Evolutionary conservation across 2,329 filamentous ascomycete genomes (phyloP), one percentile per base, ranked within the genome.

Genomic region (Penicillium thymicola): DNA sequence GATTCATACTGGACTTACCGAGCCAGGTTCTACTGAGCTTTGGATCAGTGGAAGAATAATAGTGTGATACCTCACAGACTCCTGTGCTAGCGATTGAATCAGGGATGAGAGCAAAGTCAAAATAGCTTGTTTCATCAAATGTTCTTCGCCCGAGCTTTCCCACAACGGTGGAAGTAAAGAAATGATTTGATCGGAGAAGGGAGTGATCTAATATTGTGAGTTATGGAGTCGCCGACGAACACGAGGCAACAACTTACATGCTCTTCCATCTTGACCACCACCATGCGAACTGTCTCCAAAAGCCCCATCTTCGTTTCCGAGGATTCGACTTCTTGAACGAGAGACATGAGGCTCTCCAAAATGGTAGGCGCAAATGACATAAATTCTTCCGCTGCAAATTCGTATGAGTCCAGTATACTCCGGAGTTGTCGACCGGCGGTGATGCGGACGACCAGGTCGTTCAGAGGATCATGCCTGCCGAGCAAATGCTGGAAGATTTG

Each of bases 81-180:
- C 83, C 13, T 84, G 81, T 57, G 89, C 90, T 84, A 97, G 89
- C 2, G 92, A 89, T 69, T 86, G 86, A n/a, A 96, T 89, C 14
- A 99, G 80, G 2, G 91, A 88, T 2, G 90, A 82, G 50, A 97
- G 85, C 38, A 97, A 88, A 2, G 89, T 90, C 55, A 97, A 82
- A 51, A 97, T 92, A 1, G 91, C 87, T 74, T 97, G 92, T 74
- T 97, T 97, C 80, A 97, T 89, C 72, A 97, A 85, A 74, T 92
- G 90, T 67, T 94, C 90, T 58, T 96, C 89, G 0, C 88, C 90
- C 3, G 90, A 91, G 50, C 87, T 85, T 58, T 90, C 87, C 94
- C 94, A 99, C 0, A 97, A 80, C 4, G 81, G 81, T 0, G 93
- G 92, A 7, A 97, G 80, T 13, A 92, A 83, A 1, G 84, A 80